A percentile compares a stretch with the other conserved stretches of the same genome.
Conservation (phyloP, 192 early-diverging fungal genomes). For the Mortierella antarctica region DNA sequence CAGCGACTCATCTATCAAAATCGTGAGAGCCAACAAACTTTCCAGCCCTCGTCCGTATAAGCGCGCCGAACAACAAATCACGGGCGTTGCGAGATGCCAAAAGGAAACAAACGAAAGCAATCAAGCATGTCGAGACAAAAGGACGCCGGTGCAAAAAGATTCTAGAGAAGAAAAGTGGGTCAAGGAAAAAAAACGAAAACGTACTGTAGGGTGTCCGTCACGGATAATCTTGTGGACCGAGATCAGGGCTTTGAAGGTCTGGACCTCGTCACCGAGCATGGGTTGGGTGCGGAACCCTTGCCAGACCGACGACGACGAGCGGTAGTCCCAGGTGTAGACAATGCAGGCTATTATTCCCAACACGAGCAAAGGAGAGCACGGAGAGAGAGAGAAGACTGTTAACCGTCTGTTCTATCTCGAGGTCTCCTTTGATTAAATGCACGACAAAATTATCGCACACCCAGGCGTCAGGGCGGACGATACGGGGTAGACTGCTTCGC, state of each 20-base stretch:
- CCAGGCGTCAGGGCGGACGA: no score
- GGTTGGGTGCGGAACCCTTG: slow-evolving; percentile 88
- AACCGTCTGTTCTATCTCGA: no score
- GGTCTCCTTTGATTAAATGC: no score
- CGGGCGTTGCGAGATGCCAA: not conserved
- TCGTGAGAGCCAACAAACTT: no score
- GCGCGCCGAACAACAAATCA: not conserved
- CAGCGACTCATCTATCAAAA: no score
- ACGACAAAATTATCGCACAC: no score
- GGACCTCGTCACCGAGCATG: slow-evolving; percentile 91
- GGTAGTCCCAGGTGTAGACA: slow-evolving; percentile 95
- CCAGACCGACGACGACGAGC: slow-evolving; percentile 88
- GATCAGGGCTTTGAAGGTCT: slow-evolving; percentile 96
- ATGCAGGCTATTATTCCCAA: slow-evolving; percentile 70
- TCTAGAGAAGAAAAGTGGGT: no score
- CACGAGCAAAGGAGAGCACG: not conserved
- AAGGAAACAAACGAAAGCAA: not conserved
- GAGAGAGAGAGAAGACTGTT: not conserved
- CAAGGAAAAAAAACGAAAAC: slow-evolving; percentile 5
- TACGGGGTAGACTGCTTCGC: not conserved
- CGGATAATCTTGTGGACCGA: slow-evolving; percentile 95
- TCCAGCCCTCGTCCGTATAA: no score
- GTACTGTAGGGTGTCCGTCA: slow-evolving; percentile 86
- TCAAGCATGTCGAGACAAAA: no score
- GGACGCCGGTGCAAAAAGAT: no score